Conservation (phyloP, 345 rosid species). For the Dimocarpus longan region DNA sequence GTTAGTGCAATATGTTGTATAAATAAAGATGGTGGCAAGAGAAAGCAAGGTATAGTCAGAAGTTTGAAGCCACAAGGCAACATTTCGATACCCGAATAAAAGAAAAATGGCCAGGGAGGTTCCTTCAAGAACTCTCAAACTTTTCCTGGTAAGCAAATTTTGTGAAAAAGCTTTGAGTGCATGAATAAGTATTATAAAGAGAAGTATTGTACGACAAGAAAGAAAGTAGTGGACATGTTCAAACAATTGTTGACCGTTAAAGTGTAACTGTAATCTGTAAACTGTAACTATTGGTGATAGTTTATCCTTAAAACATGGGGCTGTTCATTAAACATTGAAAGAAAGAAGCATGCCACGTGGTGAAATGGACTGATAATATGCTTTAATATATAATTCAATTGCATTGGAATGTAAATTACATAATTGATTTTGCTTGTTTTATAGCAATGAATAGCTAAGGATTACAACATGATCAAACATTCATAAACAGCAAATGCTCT, state of each 20-base stretch:
- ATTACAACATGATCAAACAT: neutral
- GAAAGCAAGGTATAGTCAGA: slow-evolving; percentile 33
- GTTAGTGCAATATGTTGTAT: slow-evolving; percentile 9
- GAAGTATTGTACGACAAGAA: slow-evolving; percentile 19
- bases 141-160: neutral
- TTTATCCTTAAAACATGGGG: slow-evolving; percentile 11
- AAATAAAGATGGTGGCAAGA: slow-evolving; percentile 24
- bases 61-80: slow-evolving; percentile 23
- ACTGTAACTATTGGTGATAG: neutral
- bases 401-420: neutral
- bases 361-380: neutral
- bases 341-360: slow-evolving; percentile 14
- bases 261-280: slow-evolving; percentile 12
- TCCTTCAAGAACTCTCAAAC: slow-evolving; percentile 28
- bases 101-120: slow-evolving; percentile 20
- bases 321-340: slow-evolving; percentile 1
- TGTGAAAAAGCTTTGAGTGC: slow-evolving; percentile 24
- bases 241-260: slow-evolving; percentile 29
- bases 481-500: neutral
- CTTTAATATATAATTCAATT: neutral
- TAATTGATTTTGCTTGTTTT: neutral
- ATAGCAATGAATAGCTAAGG: neutral
- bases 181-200: neutral
- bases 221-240: slow-evolving; percentile 18
- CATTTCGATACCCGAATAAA: neutral